Evolutionary conservation across 2,329 filamentous ascomycete genomes (phyloP), one percentile per base, ranked within the genome.

Genomic region (Massarina eburnea): DNA sequence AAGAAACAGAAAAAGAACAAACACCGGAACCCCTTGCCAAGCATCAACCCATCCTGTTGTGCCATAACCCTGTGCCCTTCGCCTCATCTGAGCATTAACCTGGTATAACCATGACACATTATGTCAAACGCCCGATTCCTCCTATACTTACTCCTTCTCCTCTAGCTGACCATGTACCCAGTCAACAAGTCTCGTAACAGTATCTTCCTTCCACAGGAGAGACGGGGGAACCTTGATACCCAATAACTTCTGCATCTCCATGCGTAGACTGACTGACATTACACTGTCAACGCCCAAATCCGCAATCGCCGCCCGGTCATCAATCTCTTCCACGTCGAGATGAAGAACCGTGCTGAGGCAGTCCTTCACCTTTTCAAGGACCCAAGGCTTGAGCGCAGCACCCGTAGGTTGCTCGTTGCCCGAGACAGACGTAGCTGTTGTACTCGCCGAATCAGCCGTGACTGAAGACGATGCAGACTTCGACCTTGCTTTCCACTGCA

Each of bases 221-320:
- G 71, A 74, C 7, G 68, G 71, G 15, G 71, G 69, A 15, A 73
- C 62, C 38, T 65, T 69, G 7, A 73, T 45, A 12, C 59, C 56
- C 21, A 73, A 49, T 3, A 50, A 50, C 27, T 55, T 61, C 54
- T 72, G 68, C 27, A 75, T 49, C 49, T 70, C 58, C 33, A 57
- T 53, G 18, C 71, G 56, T 41, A 74, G 48, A 5, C 52, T 54
- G 15, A 72, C 62, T 1, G 62, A 72, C 71, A 74, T 71, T 9
- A 75, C 71, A 4, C 62, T 68, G 43, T 74, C 72, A 2, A 74
- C 55, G 1, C 72, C 72, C 22, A 74, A 37, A 44, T 75, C 69
- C 2, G 59, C 53, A n/a, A 75, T 45, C 7, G 68, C 61, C 4
- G 62, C 61, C 10, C 53, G 54, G 7, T 55, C 52, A 27, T 73